Evolutionary conservation across 306 rosid species (phyloP).

Genomic region (Senna tora): DNA sequence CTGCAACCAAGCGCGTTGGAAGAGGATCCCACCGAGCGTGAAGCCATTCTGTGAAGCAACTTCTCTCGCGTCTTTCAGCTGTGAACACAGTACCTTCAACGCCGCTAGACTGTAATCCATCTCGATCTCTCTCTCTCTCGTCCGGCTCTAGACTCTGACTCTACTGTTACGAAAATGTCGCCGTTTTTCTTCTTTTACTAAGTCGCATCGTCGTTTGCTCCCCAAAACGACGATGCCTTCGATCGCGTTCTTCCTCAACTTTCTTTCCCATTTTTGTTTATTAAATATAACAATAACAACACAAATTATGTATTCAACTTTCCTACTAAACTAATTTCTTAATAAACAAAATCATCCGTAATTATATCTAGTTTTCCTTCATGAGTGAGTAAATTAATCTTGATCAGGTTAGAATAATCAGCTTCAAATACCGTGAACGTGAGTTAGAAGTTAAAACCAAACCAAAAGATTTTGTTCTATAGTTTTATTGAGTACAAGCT

Average conservation of each 20-base stretch:
- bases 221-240: too few species aligned
- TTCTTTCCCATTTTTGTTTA: too few species aligned
- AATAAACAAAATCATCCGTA: too few species aligned
- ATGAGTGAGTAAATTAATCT: neutral
- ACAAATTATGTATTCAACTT: too few species aligned
- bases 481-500: neutral
- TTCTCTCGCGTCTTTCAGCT: constrained; percentile 60
- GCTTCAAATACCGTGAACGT: neutral
- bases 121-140: constrained; percentile 35
- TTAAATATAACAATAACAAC: too few species aligned
- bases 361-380: neutral
- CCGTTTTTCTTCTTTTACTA: neutral
- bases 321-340: too few species aligned
- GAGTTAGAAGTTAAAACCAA: neutral
- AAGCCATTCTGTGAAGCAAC: constrained; percentile 43
- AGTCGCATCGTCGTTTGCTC: neutral
- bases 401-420: neutral
- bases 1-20: constrained; percentile 91
- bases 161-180: neutral
- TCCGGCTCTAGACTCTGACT: neutral
- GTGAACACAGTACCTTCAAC: constrained; percentile 62
- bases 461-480: too few species aligned
- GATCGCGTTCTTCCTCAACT: too few species aligned
- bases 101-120: constrained; percentile 86
- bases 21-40: constrained; percentile 69